These are phyloP conservation scores for Globisporangium spinosum DNA, from an alignment of 352 stramenopile species.

Conservation along the genomic window DNA sequence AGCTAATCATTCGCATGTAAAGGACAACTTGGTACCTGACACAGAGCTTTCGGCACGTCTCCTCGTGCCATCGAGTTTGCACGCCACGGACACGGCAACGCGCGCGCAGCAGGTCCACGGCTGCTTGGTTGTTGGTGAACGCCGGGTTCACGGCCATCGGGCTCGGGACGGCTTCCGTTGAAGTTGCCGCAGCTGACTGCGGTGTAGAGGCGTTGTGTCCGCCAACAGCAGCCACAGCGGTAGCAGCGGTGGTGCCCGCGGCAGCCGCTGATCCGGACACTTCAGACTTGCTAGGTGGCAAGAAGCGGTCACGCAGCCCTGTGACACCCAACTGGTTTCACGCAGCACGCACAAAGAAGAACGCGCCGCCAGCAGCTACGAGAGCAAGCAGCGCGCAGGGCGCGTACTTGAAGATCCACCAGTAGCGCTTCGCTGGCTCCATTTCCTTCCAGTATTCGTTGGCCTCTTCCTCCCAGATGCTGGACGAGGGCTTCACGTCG, in stretches of 20 bases:
- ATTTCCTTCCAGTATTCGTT: constrained; percentile 76
- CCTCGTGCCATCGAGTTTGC: constrained; percentile 67
- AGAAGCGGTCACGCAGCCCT: not conserved
- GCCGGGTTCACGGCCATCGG: constrained; percentile 8
- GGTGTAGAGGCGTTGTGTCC: not conserved
- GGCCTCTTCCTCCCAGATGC: constrained; percentile 64
- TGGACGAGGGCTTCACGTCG: constrained; percentile 27
- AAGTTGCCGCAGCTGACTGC: constrained; percentile 13
- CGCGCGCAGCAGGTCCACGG: constrained; percentile 42
- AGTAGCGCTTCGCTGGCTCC: constrained; percentile 44
- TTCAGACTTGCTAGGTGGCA: not conserved
- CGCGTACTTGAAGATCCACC: constrained; percentile 28
- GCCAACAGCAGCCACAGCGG: not conserved
- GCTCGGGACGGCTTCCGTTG: not conserved
- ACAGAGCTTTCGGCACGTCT: constrained; percentile 66
- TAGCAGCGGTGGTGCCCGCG: not conserved
- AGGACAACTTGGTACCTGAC: constrained; percentile 25
- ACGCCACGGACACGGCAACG: constrained; percentile 58
- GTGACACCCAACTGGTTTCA: not conserved
- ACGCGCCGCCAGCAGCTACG: constrained; percentile 18
- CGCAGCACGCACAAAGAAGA: constrained; percentile 14
- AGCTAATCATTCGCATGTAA: not conserved
- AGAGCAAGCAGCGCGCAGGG: constrained; percentile 26
- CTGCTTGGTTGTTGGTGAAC: constrained; percentile 23
- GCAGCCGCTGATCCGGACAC: not conserved